Percentiles rank a stretch among this genome's conserved stretches.
These are phyloP conservation scores for Asterophora lycoperdoides DNA, from an alignment of 768 basidiomycete species.

Conservation along the genomic window DNA sequence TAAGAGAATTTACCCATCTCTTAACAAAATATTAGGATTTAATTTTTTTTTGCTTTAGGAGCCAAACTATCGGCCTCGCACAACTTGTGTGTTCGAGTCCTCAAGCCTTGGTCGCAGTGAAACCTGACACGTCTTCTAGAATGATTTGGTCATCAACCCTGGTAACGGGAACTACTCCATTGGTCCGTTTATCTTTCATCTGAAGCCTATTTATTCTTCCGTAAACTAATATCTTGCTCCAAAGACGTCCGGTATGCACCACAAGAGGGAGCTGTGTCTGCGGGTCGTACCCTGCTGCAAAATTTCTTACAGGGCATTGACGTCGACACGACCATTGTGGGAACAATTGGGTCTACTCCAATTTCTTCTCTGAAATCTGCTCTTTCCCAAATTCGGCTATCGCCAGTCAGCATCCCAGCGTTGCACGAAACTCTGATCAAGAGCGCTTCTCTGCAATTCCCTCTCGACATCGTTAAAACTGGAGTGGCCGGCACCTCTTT, in stretches of 20 bases:
- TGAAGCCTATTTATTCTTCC: neutral
- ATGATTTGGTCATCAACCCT: conserved; percentile 52
- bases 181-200: conserved; percentile 26
- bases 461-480: conserved; percentile 55
- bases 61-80: conserved; percentile 53
- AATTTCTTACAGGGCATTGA: conserved; percentile 66
- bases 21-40: neutral
- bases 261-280: conserved; percentile 46
- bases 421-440: conserved; percentile 58
- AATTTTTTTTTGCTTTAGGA: conserved; percentile 25
- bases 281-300: conserved; percentile 55
- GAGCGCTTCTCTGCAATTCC: conserved; percentile 54
- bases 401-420: conserved; percentile 61
- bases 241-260: conserved; percentile 60
- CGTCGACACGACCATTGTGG: conserved; percentile 51
- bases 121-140: conserved; percentile 28
- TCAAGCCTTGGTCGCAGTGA: neutral
- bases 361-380: conserved; percentile 60
- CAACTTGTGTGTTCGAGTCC: conserved; percentile 39
- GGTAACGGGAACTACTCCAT: conserved; percentile 55
- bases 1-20: conserved; percentile 22
- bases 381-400: conserved; percentile 54
- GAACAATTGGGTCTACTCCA: conserved; percentile 50
- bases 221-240: neutral
- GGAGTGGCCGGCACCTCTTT: conserved; percentile 58